Base-by-base conservation (phyloP, 148 eudicot genomes). In the Amaranthus palmeri region DNA sequence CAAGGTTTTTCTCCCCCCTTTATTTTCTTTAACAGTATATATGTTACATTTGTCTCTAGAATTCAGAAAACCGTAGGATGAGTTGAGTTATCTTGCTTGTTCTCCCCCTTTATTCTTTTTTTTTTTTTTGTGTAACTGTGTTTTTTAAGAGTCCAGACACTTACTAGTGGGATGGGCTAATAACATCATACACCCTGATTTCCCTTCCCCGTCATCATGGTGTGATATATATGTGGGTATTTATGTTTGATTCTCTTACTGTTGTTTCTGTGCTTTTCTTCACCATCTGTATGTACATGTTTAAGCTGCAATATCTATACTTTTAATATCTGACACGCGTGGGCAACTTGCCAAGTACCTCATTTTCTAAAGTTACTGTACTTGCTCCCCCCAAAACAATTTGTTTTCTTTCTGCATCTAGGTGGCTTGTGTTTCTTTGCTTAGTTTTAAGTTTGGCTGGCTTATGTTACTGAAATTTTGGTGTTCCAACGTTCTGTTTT, bases 1-100 rank as follows among this genome's bases (percentile, higher is more conserved):
- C 69, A 88, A 92, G 97, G 99, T 72, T 8, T 64, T 12, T 11
- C 44, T 6, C 5, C 13, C 17, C 64, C 8, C 40, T 18, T 18
- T 10, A 9, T n/a, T 54, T 64, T 51, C 11, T 25, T 5, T 60
- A 46, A 53, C 54, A 18, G 4, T 51, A 25, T 0, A 25, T 25
- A 25, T 25, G 36, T 25, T 25, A 25, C 36, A 25, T 45, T 25
- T 47, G 61, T 4, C 17, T 56, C 49, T 5, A 44, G 53, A 64
- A 15, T 54, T 55, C 57, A 14, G 36, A 53, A 64, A 52, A 10
- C 14, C 11, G 54, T 65, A 25, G 63, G 62, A 44, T 64, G 63
- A 58, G 17, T n/a, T 57, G 51, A 42, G 40, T 43, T 69, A 42
- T 13, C 72, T 69, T 9, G 49, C 60, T 42, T 12, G 17, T 42